A percentile compares a stretch with the other conserved stretches of the same genome.
These are phyloP conservation scores for Tothia fuscella DNA, from an alignment of 2,329 filamentous ascomycete species.

Conservation along the genomic window DNA sequence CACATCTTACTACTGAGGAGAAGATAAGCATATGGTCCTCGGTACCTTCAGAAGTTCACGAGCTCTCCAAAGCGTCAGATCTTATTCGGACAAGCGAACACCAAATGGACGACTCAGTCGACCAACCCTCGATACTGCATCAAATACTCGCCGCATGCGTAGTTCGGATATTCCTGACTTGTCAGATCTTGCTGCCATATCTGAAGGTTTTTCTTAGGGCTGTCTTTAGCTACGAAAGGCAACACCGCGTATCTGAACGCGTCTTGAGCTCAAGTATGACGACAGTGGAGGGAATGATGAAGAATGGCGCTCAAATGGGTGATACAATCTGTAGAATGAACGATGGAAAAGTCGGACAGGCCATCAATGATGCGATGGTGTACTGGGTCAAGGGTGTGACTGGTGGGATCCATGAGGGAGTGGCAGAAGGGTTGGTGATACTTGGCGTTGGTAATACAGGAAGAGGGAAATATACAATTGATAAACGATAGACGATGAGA, in stretches of 20 bases:
- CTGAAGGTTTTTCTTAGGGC: slow-evolving; percentile 41
- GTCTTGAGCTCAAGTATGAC: slow-evolving; percentile 40
- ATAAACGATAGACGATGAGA: too few relatives aligned
- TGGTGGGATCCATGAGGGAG: slow-evolving; percentile 55
- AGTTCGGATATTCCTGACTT: slow-evolving; percentile 45
- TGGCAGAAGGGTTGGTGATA: slow-evolving; percentile 40
- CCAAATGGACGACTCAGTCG: slow-evolving; percentile 8
- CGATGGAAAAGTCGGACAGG: slow-evolving; percentile 51
- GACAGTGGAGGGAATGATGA: slow-evolving; percentile 42
- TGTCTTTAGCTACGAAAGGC: slow-evolving; percentile 51
- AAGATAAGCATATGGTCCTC: slow-evolving; percentile 38
- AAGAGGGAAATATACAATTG: too few relatives aligned
- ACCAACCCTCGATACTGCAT: slow-evolving; percentile 41
- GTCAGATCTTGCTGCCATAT: slow-evolving; percentile 52
- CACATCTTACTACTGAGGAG: slow-evolving; percentile 45
- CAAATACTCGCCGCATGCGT: slow-evolving; percentile 44
- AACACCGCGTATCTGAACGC: slow-evolving; percentile 52
- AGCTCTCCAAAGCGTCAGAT: slow-evolving; percentile 2
- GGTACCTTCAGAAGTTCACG: slow-evolving; percentile 28
- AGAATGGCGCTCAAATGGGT: slow-evolving; percentile 39
- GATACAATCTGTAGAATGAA: slow-evolving; percentile 48
- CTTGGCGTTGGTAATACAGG: slow-evolving; percentile 30
- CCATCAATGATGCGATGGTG: slow-evolving; percentile 41
- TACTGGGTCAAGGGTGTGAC: slow-evolving; percentile 55
- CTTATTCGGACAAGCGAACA: slow-evolving; percentile 5